Evolutionary conservation across 139 green algal species (phyloP), one percentile per base, ranked within the genome.

Genomic region (Auxenochlorella pyrenoidosa): DNA sequence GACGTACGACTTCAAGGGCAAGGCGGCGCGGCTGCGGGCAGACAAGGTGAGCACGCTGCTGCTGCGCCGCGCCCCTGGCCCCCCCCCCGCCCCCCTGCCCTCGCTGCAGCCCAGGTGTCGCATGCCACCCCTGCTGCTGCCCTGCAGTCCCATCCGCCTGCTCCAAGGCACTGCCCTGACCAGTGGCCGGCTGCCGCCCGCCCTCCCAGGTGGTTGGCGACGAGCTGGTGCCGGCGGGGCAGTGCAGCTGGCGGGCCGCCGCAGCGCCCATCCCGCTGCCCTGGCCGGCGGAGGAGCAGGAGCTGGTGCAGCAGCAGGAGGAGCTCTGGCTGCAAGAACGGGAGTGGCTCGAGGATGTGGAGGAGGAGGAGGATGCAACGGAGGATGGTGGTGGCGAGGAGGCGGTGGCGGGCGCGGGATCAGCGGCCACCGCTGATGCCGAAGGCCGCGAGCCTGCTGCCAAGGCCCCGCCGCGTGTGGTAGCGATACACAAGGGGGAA

Each of bases 1-100:
- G 60, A 38, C 2, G 6, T 91, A 90, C 78, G 83, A 90, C 76
- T 92, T 92, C 84, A 75, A 66, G 30, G 83, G 83, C 51, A 38
- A 41, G 22, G 51, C 71, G 12, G 71, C 71, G 16, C 71, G 60
- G 71, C 36, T 87, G 71, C 36, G 28, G 32, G 82, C 82, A 6
- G 38, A 63, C 54, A 63, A 63, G 54, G 54, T 63, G 54, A 13
- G 54, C 54, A 4, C 54, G 54, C 10, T 13, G 54, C 54, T 28
- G 54, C 54, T 54, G 47, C 10, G 47, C 47, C 47, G 10, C 47
- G 47, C 47, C 6, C 47, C 47, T 10, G 8, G 47, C 47, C 47
- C 47, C 6, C 47, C 10, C 47, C 47, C 10, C 47, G 47, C 47
- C 47, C 47, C 10, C 10, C 47, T 10, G 10, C 47, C 8, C 6